Percentiles rank a stretch among this genome's conserved stretches.
Evolutionary conservation across 179 eudicot species (phyloP).

Genomic region (Beta lomatogona): DNA sequence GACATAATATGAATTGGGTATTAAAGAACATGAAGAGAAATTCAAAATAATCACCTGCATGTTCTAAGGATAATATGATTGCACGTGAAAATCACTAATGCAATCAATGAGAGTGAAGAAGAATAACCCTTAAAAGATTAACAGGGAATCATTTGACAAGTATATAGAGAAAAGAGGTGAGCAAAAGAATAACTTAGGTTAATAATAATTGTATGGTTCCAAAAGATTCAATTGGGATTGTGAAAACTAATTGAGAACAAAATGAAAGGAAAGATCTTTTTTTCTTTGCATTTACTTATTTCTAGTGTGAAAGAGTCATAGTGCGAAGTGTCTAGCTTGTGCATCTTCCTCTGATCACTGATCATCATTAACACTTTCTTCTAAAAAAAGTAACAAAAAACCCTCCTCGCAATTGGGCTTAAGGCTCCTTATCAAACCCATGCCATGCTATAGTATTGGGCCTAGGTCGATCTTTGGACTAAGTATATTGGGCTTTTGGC

Average conservation of each 20-base stretch:
- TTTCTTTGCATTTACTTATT: neutral
- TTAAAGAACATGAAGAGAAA: neutral
- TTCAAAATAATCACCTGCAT: slow-evolving; percentile 27
- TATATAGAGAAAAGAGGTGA: neutral
- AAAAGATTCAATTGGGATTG: slow-evolving; percentile 17
- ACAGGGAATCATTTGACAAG: slow-evolving; percentile 1
- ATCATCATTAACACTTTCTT: too few relatives aligned
- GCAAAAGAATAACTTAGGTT: neutral
- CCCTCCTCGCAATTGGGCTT: too few relatives aligned
- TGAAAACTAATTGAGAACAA: slow-evolving; percentile 27
- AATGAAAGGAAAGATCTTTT: slow-evolving; percentile 28
- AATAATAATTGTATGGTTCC: slow-evolving; percentile 24
- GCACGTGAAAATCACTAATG: neutral
- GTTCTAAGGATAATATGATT: neutral
- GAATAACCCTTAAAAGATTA: neutral
- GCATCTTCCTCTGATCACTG: too few relatives aligned
- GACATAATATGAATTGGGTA: neutral
- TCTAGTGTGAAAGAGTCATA: neutral
- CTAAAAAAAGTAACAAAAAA: too few relatives aligned
- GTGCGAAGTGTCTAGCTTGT: too few relatives aligned
- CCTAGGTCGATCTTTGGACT: too few relatives aligned
- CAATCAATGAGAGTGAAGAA: neutral
- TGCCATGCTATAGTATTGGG: too few relatives aligned
- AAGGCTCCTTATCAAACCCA: too few relatives aligned
- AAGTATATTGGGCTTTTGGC: too few relatives aligned